A percentile compares a stretch with the other conserved stretches of the same genome.
Conservation (phyloP, 306 rosid genomes). For the Lathyrus oleraceus region DNA sequence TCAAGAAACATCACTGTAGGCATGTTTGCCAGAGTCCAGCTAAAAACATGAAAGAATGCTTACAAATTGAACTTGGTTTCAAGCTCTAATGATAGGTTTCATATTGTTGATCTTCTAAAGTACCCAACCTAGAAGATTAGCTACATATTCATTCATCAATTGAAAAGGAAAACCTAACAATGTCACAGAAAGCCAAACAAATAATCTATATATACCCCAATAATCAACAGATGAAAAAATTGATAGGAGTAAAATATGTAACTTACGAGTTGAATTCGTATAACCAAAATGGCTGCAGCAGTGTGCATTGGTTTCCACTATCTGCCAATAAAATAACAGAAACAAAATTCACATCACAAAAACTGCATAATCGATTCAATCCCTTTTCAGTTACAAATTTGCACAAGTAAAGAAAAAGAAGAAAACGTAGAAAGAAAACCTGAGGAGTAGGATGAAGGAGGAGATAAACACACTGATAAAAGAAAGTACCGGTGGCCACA, state of each 20-base stretch:
- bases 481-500: constrained; percentile 66
- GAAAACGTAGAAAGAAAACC: constrained; percentile 32
- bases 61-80: too few relatives aligned
- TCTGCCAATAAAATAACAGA: constrained; percentile 37
- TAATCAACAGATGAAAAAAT: neutral
- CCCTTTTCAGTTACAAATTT: neutral
- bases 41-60: too few relatives aligned
- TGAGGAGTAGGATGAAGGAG: constrained; percentile 61
- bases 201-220: neutral
- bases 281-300: constrained; percentile 60
- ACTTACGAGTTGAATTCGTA: constrained; percentile 56
- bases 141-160: too few relatives aligned
- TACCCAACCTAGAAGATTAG: too few relatives aligned
- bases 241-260: neutral
- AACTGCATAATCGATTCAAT: neutral
- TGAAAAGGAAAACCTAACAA: too few relatives aligned
- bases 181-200: too few relatives aligned
- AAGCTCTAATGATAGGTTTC: too few relatives aligned
- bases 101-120: too few relatives aligned
- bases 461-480: constrained; percentile 76
- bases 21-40: too few relatives aligned
- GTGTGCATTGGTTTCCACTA: constrained; percentile 55
- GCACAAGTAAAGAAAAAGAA: neutral
- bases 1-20: too few relatives aligned
- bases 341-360: neutral